Evolutionary conservation across 1,284 basidiomycete species (phyloP).

Genomic region (Apiotrichum gamsii): DNA sequence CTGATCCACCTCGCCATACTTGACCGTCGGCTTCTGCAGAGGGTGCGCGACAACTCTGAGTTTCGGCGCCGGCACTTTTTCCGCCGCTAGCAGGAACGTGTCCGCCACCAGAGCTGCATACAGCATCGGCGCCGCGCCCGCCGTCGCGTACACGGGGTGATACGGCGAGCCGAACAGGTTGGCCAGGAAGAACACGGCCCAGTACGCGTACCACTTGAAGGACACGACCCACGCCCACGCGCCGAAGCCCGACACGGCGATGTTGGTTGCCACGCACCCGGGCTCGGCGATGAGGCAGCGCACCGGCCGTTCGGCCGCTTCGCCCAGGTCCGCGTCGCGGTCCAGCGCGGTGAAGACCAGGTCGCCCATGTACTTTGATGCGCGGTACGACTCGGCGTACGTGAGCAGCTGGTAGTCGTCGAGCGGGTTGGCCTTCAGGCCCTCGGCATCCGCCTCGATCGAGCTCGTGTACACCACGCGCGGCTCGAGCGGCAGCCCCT

Average conservation of each 20-base stretch:
- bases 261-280: constrained; percentile 65
- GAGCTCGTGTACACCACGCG: constrained; percentile 79
- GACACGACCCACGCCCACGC: constrained; percentile 50
- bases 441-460: constrained; percentile 56
- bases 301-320: constrained; percentile 37
- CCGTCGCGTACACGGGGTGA: constrained; percentile 33
- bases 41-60: constrained; percentile 23
- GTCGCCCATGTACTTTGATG: constrained; percentile 74
- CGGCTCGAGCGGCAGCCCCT: constrained; percentile 48
- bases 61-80: constrained; percentile 28
- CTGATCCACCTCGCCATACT: constrained; percentile 36
- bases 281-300: constrained; percentile 68
- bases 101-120: constrained; percentile 35
- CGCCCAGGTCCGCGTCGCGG: constrained; percentile 43
- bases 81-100: constrained; percentile 23
- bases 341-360: constrained; percentile 60
- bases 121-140: constrained; percentile 33
- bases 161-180: constrained; percentile 36
- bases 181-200: constrained; percentile 58
- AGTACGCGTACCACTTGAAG: constrained; percentile 55
- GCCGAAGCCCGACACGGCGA: constrained; percentile 46
- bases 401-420: constrained; percentile 66
- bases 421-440: constrained; percentile 51
- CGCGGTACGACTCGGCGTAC: constrained; percentile 62
- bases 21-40: constrained; percentile 24